Base-by-base conservation (phyloP, 192 early-diverging fungal genomes). In the Fimicolochytrium jonesii region DNA sequence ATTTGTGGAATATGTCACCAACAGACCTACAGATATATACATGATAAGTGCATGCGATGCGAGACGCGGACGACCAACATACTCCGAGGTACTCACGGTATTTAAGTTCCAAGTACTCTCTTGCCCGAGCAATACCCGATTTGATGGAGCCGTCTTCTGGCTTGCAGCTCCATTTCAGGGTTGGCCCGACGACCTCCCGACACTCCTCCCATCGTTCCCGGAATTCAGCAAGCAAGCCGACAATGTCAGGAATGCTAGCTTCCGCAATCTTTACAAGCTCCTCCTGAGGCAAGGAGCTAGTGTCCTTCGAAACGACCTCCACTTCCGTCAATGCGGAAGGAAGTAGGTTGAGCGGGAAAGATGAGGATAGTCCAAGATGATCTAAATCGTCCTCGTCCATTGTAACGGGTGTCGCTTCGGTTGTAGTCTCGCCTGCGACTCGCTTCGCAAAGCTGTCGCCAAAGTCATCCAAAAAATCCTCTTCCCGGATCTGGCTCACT, bases 1-100 rank as follows among this genome's bases (percentile, higher is more conserved):
- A 67, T 97, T 97, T 62, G 87, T 90, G 58, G 95, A 70, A 60
- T 94, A 95, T 58, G 85, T 83, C 67, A 87, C 77, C 23, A 89
- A 35, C n/a, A 75, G 47, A 5, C 60, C 75, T 77, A 10, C 7
- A 25, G 7, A 13, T 7, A 48, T 48, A 50, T 15, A 50, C 53
- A 55, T 15, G 42, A 54, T 4, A 4, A 29, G 25, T 18, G 47
- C 22, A 35, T 32, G n/a, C 34, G 32, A n/a, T n/a, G n/a, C n/a
- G n/a, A n/a, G n/a, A n/a, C n/a, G n/a, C n/a, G n/a, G n/a, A n/a
- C n/a, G n/a, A n/a, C n/a, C n/a, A n/a, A n/a, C n/a, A n/a, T n/a
- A n/a, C n/a, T n/a, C n/a, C n/a, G 0, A 48, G 25, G 47, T 22
- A 61, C 59, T 1, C 26, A 73, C 74, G 34, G 59, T 73, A 70